Conservation (phyloP, 164 flowering plant genomes). For the Annona squamosa region DNA sequence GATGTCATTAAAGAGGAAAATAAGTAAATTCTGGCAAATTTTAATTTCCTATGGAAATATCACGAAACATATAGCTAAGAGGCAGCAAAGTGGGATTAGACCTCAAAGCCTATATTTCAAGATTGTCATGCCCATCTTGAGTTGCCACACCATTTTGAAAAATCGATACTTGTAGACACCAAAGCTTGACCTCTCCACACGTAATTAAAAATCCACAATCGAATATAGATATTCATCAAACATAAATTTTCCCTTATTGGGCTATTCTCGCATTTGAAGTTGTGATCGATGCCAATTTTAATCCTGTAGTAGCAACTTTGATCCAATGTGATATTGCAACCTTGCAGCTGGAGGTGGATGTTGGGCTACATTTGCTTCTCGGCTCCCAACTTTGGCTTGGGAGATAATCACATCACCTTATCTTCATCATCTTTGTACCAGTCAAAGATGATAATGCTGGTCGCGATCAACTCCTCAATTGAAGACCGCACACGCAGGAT, state of each 20-base stretch:
- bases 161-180: conserved; percentile 80
- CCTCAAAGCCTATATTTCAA: conserved; percentile 51
- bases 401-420: conserved; percentile 54
- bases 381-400: conserved; percentile 78
- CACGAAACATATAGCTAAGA: conserved; percentile 52
- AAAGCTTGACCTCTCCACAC: conserved; percentile 81
- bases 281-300: conserved; percentile 79
- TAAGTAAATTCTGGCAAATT: conserved; percentile 50
- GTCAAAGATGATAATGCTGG: conserved; percentile 80
- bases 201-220: conserved; percentile 63
- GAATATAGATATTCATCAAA: conserved; percentile 89
- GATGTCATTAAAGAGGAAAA: conserved; percentile 65
- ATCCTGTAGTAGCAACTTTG: conserved; percentile 73
- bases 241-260: conserved; percentile 54
- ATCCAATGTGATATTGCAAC: conserved; percentile 82
- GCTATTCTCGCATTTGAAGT: conserved; percentile 46
- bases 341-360: conserved; percentile 62
- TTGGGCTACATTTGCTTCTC: conserved; percentile 31
- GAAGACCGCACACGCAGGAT: conserved; percentile 29
- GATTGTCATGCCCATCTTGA: conserved; percentile 70
- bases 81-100: conserved; percentile 45
- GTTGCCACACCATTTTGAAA: conserved; percentile 59
- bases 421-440: conserved; percentile 91
- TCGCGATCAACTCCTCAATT: conserved; percentile 63
- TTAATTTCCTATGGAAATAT: conserved; percentile 62